These are phyloP conservation scores for Fusarium subglutinans DNA, from an alignment of 2,329 filamentous ascomycete species.

Conservation along the genomic window DNA sequence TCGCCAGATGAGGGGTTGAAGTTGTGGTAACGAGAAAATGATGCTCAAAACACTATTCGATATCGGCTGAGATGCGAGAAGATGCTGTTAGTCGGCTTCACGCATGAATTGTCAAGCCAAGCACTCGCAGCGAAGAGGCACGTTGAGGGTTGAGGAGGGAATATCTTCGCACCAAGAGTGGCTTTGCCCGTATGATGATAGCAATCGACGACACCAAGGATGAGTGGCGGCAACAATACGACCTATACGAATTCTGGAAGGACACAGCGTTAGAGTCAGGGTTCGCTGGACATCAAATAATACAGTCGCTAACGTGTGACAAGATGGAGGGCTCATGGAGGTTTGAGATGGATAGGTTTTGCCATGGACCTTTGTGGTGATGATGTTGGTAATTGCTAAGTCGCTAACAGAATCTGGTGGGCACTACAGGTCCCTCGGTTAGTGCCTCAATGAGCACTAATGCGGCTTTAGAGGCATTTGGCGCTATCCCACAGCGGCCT, in stretches of 20 bases:
- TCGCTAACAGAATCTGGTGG: neutral
- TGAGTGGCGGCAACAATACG: slow-evolving; percentile 26
- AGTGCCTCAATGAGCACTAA: slow-evolving; percentile 8
- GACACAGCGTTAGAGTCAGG: slow-evolving; percentile 32
- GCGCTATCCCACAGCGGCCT: slow-evolving; percentile 23
- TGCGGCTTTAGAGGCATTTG: neutral
- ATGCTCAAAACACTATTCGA: slow-evolving; percentile 8
- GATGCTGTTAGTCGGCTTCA: slow-evolving; percentile 32
- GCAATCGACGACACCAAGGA: slow-evolving; percentile 23
- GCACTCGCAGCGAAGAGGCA: slow-evolving; percentile 26
- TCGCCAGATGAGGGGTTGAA: slow-evolving; percentile 18
- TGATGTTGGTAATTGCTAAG: neutral
- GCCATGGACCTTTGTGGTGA: slow-evolving; percentile 37
- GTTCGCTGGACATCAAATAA: slow-evolving; percentile 35
- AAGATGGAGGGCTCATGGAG: slow-evolving; percentile 42
- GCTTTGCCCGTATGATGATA: slow-evolving; percentile 14
- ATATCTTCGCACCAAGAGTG: slow-evolving; percentile 31
- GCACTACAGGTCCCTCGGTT: neutral
- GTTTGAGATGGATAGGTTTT: slow-evolving; percentile 44
- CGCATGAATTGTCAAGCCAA: slow-evolving; percentile 30
- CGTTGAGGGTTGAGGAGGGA: slow-evolving; percentile 22
- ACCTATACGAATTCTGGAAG: slow-evolving; percentile 23
- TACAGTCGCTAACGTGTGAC: slow-evolving; percentile 33
- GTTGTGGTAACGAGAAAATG: slow-evolving; percentile 9
- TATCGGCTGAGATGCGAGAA: slow-evolving; percentile 24